phyloP scores from a whole-genome alignment of 768 basidiomycete genomes.

The Nevesoporus exiguus region DNA sequence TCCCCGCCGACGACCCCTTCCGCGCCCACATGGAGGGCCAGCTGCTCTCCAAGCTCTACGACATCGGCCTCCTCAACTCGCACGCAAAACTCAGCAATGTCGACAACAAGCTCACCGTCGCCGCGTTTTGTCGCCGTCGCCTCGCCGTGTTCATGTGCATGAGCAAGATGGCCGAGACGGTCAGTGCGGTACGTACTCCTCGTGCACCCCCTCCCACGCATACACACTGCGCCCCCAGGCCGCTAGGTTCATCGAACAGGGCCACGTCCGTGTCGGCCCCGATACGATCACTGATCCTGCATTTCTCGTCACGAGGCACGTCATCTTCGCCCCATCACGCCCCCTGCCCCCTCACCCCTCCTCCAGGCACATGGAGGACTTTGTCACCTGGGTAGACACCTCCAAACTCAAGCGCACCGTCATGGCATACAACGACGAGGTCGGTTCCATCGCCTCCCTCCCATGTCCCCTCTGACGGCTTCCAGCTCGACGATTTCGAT shows the following conservation, averaged over 20 bases:
- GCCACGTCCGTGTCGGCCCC: conserved; percentile 95
- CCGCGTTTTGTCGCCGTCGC: conserved; percentile 88
- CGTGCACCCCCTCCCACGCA: conserved; percentile 4
- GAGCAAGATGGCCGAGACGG: conserved; percentile 93
- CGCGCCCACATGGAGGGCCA: conserved; percentile 80
- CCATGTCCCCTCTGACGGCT: conserved; percentile 13
- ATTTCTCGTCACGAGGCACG: conserved; percentile 84
- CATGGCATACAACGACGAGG: conserved; percentile 96
- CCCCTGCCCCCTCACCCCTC: conserved; percentile 1
- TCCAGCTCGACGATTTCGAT: conserved; percentile 92
- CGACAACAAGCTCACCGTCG: conserved; percentile 91
- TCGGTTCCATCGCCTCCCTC: conserved; percentile 29
- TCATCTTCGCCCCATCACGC: not conserved
- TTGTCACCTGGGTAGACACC: conserved; percentile 98
- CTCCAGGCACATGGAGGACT: conserved; percentile 93
- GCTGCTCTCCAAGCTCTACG: conserved; percentile 92
- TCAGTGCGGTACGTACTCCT: conserved; percentile 72
- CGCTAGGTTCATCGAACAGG: conserved; percentile 96
- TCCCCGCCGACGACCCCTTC: conserved; percentile 88
- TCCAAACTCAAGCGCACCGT: conserved; percentile 95
- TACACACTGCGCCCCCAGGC: conserved; percentile 53
- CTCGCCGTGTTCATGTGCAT: conserved; percentile 91
- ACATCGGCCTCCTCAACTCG: conserved; percentile 89
- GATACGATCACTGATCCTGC: conserved; percentile 96
- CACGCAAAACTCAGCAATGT: conserved; percentile 89